These are phyloP conservation scores for Arxiozyma bovina DNA, from an alignment of 1,139 yeast genomes.

Conservation along the genomic window DNA sequence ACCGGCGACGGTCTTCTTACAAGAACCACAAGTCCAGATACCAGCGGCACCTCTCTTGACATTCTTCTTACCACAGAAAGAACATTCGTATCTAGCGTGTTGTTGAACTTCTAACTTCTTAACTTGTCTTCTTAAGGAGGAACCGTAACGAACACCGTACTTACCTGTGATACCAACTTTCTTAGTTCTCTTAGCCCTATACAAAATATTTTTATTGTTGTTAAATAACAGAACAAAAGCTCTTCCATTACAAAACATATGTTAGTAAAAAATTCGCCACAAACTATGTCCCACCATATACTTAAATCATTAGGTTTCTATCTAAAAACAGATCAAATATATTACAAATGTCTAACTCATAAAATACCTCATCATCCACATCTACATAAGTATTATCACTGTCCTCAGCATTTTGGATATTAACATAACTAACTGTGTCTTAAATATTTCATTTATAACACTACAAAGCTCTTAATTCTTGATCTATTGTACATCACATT, in stretches of 20 bases:
- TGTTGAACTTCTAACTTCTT: slow-evolving; percentile 98
- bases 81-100: slow-evolving; percentile 97
- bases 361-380: background rate
- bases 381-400: too few relatives aligned
- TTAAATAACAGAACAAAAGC: background rate
- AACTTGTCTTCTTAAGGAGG: slow-evolving; percentile 99
- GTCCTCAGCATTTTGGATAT: background rate
- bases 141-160: slow-evolving; percentile 99
- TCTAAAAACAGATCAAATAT: background rate
- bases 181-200: slow-evolving; percentile 99
- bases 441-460: background rate
- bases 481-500: too few relatives aligned
- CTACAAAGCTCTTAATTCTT: background rate
- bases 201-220: background rate
- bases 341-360: too few relatives aligned
- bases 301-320: background rate
- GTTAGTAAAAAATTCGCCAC: slow-evolving; percentile 6
- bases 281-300: background rate
- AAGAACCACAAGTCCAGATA: slow-evolving; percentile 95
- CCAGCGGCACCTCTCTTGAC: slow-evolving; percentile 98
- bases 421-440: background rate
- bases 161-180: slow-evolving; percentile 99
- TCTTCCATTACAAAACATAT: background rate
- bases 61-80: slow-evolving; percentile 99
- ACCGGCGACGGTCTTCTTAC: slow-evolving; percentile 97